Conservation (phyloP, 495 filamentous ascomycete genomes). For the Ramalina peruviana region DNA sequence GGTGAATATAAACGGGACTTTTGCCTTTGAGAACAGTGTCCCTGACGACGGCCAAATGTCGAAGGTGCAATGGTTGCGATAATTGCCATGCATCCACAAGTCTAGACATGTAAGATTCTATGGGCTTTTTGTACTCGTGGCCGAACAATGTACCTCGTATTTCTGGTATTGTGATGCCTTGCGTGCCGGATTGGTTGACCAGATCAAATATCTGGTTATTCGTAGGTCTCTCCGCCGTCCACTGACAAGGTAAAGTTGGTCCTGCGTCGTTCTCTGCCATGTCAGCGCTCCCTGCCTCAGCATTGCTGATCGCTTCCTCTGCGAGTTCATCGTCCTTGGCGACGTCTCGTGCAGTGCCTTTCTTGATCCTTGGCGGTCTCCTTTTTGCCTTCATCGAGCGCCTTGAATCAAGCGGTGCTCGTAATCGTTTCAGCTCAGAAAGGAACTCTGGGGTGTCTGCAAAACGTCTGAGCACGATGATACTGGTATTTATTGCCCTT, state of each 20-base stretch:
- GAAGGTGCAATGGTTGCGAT: conserved; percentile 49
- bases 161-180: conserved; percentile 34
- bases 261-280: conserved; percentile 21
- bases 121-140: conserved; percentile 37
- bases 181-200: conserved; percentile 33
- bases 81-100: conserved; percentile 45
- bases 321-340: not conserved
- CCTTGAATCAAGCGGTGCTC: not conserved
- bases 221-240: conserved; percentile 38
- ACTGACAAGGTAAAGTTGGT: conserved; percentile 17
- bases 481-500: conserved; percentile 22
- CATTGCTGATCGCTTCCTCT: not conserved
- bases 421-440: not conserved
- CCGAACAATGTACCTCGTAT: conserved; percentile 2
- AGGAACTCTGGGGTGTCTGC: conserved; percentile 17
- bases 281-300: not conserved
- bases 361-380: not conserved
- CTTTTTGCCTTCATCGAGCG: not conserved
- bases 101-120: conserved; percentile 41
- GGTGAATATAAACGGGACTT: conserved; percentile 43
- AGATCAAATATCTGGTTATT: conserved; percentile 41
- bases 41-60: conserved; percentile 47
- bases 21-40: conserved; percentile 42
- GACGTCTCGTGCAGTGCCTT: not conserved
- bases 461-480: conserved; percentile 50